These are phyloP conservation scores for Teratosphaeria destructans DNA, from an alignment of 2,329 filamentous ascomycete species.

Conservation along the genomic window DNA sequence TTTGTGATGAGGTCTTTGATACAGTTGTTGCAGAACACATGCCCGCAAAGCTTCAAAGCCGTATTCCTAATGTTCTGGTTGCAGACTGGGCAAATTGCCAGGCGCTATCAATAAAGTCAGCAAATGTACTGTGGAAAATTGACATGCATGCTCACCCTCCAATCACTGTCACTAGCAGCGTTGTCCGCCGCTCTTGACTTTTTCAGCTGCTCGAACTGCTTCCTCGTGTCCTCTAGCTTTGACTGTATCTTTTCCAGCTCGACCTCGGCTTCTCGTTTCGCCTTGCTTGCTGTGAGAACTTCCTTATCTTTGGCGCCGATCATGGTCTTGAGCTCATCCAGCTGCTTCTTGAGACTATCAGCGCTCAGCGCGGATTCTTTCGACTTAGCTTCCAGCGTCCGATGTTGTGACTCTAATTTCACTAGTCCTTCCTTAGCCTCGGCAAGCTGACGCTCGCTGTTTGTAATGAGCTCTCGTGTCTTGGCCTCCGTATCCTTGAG, in stretches of 20 bases:
- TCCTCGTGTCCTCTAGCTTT: slow-evolving; percentile 65
- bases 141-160: slow-evolving; percentile 56
- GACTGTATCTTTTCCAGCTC: slow-evolving; percentile 74
- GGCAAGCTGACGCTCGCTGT: slow-evolving; percentile 81
- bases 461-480: slow-evolving; percentile 64
- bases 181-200: slow-evolving; percentile 53
- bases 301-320: slow-evolving; percentile 67
- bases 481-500: slow-evolving; percentile 82
- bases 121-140: background rate
- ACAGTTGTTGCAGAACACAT: slow-evolving; percentile 85
- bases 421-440: slow-evolving; percentile 72
- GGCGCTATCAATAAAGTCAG: slow-evolving; percentile 39
- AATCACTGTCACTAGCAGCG: slow-evolving; percentile 66
- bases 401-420: slow-evolving; percentile 60
- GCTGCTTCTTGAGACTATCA: slow-evolving; percentile 65
- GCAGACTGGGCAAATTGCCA: slow-evolving; percentile 86
- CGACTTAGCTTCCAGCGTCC: slow-evolving; percentile 60
- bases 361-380: slow-evolving; percentile 59
- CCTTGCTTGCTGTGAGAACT: slow-evolving; percentile 51
- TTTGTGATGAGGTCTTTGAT: slow-evolving; percentile 82
- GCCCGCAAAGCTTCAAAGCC: slow-evolving; percentile 83
- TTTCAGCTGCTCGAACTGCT: slow-evolving; percentile 79
- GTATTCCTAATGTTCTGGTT: slow-evolving; percentile 91
- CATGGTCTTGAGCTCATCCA: slow-evolving; percentile 63
- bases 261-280: slow-evolving; percentile 50